Evolutionary conservation across 78 protist genomes (phyloP).

Genomic region (Dictyostelium citrinum): DNA sequence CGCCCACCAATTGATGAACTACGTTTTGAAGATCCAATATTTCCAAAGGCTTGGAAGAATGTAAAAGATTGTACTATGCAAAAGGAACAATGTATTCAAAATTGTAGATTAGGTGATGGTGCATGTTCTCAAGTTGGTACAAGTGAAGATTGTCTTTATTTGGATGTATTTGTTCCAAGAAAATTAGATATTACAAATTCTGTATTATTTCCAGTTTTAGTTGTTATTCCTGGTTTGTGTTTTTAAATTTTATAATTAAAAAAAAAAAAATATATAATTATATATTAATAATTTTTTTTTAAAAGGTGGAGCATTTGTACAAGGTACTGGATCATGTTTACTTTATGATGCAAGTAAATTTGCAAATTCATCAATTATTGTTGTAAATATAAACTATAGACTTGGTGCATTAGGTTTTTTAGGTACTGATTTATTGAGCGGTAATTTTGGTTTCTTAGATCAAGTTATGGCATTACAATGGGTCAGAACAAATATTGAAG

Average conservation of each 20-base stretch:
- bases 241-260: background rate
- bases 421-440: conserved; percentile 19
- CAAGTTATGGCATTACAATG: conserved; percentile 83
- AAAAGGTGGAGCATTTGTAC: background rate
- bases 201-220: background rate
- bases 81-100: background rate
- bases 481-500: conserved; percentile 78
- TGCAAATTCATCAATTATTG: conserved; percentile 21
- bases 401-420: conserved; percentile 45
- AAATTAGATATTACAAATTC: background rate
- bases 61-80: background rate
- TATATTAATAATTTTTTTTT: background rate
- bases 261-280: background rate
- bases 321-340: conserved; percentile 21
- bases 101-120: background rate
- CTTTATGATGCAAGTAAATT: background rate
- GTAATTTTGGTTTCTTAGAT: conserved; percentile 85
- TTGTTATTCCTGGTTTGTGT: background rate
- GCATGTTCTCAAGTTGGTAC: conserved; percentile 9
- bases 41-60: background rate
- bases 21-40: background rate
- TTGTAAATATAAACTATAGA: conserved; percentile 61
- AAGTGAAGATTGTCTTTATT: conserved; percentile 22
- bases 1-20: background rate
- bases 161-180: conserved; percentile 19